Conservation (phyloP, 352 stramenopile genomes). For the Phytophthora colocasiae region DNA sequence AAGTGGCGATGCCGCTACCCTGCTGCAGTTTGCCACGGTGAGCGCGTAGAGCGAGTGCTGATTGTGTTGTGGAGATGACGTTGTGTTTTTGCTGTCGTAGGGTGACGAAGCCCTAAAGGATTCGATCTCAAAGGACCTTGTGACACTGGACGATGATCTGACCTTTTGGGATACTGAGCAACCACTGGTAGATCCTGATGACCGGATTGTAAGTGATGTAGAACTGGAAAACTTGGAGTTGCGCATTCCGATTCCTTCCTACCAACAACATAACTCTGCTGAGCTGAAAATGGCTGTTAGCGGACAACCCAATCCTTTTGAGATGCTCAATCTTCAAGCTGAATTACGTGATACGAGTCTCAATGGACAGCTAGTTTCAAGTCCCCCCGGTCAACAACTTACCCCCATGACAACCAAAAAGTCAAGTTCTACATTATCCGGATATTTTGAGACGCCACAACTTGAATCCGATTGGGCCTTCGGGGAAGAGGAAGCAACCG, state of each 20-base stretch:
- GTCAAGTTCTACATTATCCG: too few species aligned
- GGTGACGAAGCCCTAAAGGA: conserved; percentile 30
- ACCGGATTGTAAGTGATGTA: not conserved
- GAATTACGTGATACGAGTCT: too few species aligned
- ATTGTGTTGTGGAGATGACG: conserved; percentile 1
- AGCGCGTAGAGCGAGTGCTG: not conserved
- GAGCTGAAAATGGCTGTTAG: not conserved
- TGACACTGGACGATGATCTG: too few species aligned
- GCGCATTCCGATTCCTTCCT: not conserved
- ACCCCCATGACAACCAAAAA: too few species aligned
- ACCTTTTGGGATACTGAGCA: not conserved
- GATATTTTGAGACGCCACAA: too few species aligned
- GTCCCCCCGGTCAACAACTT: too few species aligned
- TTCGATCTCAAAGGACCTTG: too few species aligned
- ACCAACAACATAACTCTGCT: not conserved
- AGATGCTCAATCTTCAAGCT: not conserved
- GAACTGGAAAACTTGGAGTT: not conserved
- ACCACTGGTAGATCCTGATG: not conserved
- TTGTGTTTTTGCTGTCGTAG: conserved; percentile 12
- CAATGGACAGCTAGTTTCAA: too few species aligned
- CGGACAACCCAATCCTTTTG: not conserved
- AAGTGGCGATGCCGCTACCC: not conserved
- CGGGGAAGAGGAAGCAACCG: not conserved
- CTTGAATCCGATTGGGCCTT: not conserved
- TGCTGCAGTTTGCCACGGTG: conserved; percentile 32